Evolutionary conservation across 495 filamentous ascomycete species (phyloP).

Genomic region (Pyrenula aspistea): DNA sequence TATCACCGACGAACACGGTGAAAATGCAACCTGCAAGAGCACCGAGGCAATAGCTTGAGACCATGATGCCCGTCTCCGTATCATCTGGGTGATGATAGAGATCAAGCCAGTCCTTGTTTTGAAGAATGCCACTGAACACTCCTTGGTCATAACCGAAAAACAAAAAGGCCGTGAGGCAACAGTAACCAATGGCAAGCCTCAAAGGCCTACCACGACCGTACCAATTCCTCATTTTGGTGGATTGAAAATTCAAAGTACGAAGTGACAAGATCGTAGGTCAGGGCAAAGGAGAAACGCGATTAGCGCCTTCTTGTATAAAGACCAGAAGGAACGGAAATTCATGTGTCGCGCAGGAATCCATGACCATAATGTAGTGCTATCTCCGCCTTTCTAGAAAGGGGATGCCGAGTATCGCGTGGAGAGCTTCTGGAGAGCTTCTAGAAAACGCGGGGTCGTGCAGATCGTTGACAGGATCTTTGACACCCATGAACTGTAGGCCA

Average conservation of each 20-base stretch:
- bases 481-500: neutral
- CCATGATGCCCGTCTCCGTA: constrained; percentile 32
- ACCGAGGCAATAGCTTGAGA: constrained; percentile 38
- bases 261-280: neutral
- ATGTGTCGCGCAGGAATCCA: neutral
- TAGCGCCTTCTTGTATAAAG: neutral
- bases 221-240: neutral
- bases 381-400: neutral
- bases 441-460: neutral
- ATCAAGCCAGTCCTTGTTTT: constrained; percentile 33
- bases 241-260: neutral
- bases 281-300: neutral
- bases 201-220: neutral
- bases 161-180: neutral
- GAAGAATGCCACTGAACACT: constrained; percentile 37
- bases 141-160: constrained; percentile 42
- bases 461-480: neutral
- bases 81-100: constrained; percentile 28
- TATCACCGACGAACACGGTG: constrained; percentile 33
- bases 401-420: neutral
- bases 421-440: neutral
- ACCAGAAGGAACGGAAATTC: neutral
- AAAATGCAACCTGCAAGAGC: constrained; percentile 34
- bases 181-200: neutral
- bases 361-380: neutral